Evolutionary conservation across 164 flowering plant species (phyloP), one percentile per base, ranked within the genome.

Genomic region (Aristolochia contorta): DNA sequence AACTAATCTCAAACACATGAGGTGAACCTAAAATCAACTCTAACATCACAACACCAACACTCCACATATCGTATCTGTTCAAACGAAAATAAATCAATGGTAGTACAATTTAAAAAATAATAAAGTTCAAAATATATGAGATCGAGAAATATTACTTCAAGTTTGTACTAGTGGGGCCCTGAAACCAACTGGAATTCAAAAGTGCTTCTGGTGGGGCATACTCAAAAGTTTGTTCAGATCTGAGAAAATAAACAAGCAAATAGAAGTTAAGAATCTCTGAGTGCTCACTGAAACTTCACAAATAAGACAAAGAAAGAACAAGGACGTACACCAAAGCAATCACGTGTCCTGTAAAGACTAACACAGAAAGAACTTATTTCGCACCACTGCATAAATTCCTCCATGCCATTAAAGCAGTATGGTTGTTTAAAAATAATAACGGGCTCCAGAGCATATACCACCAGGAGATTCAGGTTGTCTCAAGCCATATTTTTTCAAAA

Each of bases 41-140:
- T 69, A 94, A 71, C 62, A 91, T 78, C 65, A 94, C 93, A 71
- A 86, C 95, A 52, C 99, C 99, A 55, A 90, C 97, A 74, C 99
- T 85, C 99, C 99, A 94, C 95, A 86, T 88, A 65, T 94, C 97
- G 72, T 90, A 94, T 83, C 99, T 94, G 76, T 53, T 47, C 67
- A 4, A 14, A 63, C 69, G 3, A 63, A 23, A 16, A 15, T 55
- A 14, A 7, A 30, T 25, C 18, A 27, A 2, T 54, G 12, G 14
- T 54, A 19, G 9, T 15, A 16, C 18, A 54, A 12, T 24, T 54
- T 13, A 13, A 54, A 20, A n/a, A 9, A 54, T 5, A 3, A 15
- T 54, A 9, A 54, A 54, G 14, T n/a, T 20, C 12, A 20, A 8
- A 54, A 21, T 14, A 23, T 20, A 15, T 54, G 24, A 24, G 16